Base-by-base conservation (phyloP, 1,284 basidiomycete species). In the Golubevia sp. region DNA sequence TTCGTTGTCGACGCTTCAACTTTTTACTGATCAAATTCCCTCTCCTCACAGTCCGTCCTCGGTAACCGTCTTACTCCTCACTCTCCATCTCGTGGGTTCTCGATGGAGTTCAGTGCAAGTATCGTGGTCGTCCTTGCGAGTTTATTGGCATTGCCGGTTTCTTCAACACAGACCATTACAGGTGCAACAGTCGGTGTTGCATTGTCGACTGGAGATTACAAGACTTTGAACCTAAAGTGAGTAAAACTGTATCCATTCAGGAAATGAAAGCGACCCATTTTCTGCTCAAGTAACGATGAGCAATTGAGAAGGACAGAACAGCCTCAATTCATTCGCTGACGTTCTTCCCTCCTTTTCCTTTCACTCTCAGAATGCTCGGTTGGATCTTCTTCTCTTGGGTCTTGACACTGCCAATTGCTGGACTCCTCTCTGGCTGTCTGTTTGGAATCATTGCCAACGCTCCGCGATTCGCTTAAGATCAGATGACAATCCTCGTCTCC, bases 321-420 rank as follows among this genome's bases (percentile, higher is more conserved):
- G n/a, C n/a, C n/a, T n/a, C n/a, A n/a, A n/a, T n/a, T n/a, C n/a
- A n/a, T n/a, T n/a, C n/a, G n/a, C n/a, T n/a, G n/a, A n/a, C n/a
- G n/a, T n/a, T n/a, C n/a, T n/a, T n/a, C n/a, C n/a, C n/a, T n/a
- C n/a, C n/a, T n/a, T n/a, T n/a, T n/a, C n/a, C n/a, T n/a, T n/a
- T n/a, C n/a, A n/a, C n/a, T n/a, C n/a, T n/a, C n/a, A n/a, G n/a
- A n/a, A n/a, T n/a, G n/a, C 49, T 68, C 11, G 59, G 53, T 15
- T 72, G 67, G 67, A 68, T 73, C 56, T 74, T 72, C 49, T 64
- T 66, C 25, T 60, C 58, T 5, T 71, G 68, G 71, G 56, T 73
- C 18, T 51, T 73, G n/a, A 73, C 73, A 0, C 48, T 75, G 11
- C 73, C 73, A 25, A 63, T 65, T 21, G 70, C 73, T 2, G 73